A percentile compares a stretch with the other conserved stretches of the same genome.
Conservation (phyloP, 1,284 basidiomycete genomes). For the Meira nashicola region DNA sequence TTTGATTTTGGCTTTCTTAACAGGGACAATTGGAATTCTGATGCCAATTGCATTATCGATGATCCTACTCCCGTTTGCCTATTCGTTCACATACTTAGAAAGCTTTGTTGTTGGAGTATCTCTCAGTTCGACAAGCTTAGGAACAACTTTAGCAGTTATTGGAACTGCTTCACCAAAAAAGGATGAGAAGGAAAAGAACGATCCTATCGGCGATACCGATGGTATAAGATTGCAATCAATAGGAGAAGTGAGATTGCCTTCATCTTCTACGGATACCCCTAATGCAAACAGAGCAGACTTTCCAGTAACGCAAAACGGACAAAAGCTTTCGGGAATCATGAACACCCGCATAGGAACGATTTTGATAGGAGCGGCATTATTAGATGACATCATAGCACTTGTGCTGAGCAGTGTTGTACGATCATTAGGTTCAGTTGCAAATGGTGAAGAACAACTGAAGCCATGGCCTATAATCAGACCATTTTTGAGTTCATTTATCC, state of each 20-base stretch:
- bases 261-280: neutral
- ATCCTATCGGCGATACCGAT: neutral
- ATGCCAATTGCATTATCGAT: constrained; percentile 57
- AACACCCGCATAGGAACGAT: constrained; percentile 58
- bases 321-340: constrained; percentile 39
- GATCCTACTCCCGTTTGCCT: constrained; percentile 51
- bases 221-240: neutral
- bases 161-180: constrained; percentile 6
- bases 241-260: too few species aligned
- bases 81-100: constrained; percentile 54
- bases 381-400: constrained; percentile 61
- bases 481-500: constrained; percentile 54
- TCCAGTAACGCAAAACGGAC: too few species aligned
- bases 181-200: neutral
- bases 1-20: constrained; percentile 54
- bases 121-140: constrained; percentile 59
- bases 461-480: constrained; percentile 56
- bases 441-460: constrained; percentile 6
- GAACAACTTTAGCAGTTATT: constrained; percentile 60
- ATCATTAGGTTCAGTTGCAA: constrained; percentile 44
- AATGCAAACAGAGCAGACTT: too few species aligned
- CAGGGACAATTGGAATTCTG: constrained; percentile 58
- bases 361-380: constrained; percentile 59
- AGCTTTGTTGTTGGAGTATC: constrained; percentile 60
- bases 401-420: constrained; percentile 58